Evolutionary conservation across 352 stramenopile genomes (phyloP), one percentile per base, ranked within the genome.

Genomic region (Phytophthora melonis): DNA sequence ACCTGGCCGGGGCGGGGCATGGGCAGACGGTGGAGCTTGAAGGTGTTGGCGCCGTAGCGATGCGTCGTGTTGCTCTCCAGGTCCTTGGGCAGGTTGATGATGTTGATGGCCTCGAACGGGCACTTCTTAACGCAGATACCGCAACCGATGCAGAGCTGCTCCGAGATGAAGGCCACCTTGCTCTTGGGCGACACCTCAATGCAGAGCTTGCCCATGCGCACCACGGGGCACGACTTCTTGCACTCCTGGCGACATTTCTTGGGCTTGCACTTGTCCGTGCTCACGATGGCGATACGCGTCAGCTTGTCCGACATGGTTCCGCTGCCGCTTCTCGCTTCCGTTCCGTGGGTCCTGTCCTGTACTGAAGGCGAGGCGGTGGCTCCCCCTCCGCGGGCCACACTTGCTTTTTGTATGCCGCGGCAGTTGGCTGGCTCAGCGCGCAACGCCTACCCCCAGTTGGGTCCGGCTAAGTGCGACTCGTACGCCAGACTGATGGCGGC

Each of bases 61-160:
- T 99, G 98, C 55, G 98, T 99, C n/a, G 97, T 99, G 79, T 99
- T 99, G 77, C 83, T 95, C 70, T 99, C 97, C 7, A 99, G 87
- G 81, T 99, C 93, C 82, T 99, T 99, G 49, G 98, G 98, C 62
- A 99, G 77, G 81, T 99, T 99, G 91, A 99, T 99, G 73, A 99
- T 99, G 75, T 95, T 97, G 67, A 99, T 99, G 36, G 98, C 98
- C 66, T 99, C 97, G 71, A 99, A 99, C 23, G 98, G 98, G 78
- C 98, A 99, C 81, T 99, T 99, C 89, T 99, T 99, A 8, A 99
- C 98, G 81, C 98, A 99, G 77, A 99, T 99, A 91, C 98, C 98
- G 79, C 98, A 99, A 74, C 98, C 98, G 73, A 99, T 99, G 81
- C 98, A 99, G 23, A 99, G 94, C 84, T 98, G 75, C 83, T 99